Base-by-base conservation (phyloP, 1,139 yeast species). In the Pichia sp. region DNA sequence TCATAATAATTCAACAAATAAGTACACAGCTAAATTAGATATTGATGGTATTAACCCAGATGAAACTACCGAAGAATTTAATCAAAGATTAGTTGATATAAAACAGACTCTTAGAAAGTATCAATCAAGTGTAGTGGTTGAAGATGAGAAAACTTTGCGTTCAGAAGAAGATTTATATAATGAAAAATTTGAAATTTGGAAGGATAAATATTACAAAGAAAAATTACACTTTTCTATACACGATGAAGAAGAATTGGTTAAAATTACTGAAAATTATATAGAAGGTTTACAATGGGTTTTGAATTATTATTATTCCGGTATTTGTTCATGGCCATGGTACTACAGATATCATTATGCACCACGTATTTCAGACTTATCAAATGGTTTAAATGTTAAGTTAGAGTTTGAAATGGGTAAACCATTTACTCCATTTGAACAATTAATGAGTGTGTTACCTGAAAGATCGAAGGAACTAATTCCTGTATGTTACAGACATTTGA, bases 261-360 rank as follows among this genome's bases (percentile, higher is more conserved):
- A 77, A 33, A 65, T 88, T 59, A 78, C 95, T n/a, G 81, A 81
- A 57, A 90, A 88, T 65, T 90, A 89, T 63, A 73, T 90, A 43
- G 96, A 90, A 68, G 97, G 97, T 58, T 74, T 90, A 56, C 97
- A 90, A 68, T 90, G 97, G 97, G 97, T 90, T 18, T 73, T 90
- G 66, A 83, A 78, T 62, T 90, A 90, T 68, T 90, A 90, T 66
- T 90, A 88, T 63, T 78, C 78, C 58, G 97, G 97, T 29, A 83
- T 87, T 62, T 86, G 86, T 43, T 88, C 97, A 2, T 90, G 97
- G 97, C 84, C 87, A 49, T 90, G 97, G 97, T 90, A 79, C 64
- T 90, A 78, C 65, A 78, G 74, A 57, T 87, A 86, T 66, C 96
- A 90, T 66, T 90, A 90, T 66, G 79, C 97, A 10, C 97, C 97